These are phyloP conservation scores for Mycena kentingensis DNA, from an alignment of 768 basidiomycete species.

Conservation along the genomic window DNA sequence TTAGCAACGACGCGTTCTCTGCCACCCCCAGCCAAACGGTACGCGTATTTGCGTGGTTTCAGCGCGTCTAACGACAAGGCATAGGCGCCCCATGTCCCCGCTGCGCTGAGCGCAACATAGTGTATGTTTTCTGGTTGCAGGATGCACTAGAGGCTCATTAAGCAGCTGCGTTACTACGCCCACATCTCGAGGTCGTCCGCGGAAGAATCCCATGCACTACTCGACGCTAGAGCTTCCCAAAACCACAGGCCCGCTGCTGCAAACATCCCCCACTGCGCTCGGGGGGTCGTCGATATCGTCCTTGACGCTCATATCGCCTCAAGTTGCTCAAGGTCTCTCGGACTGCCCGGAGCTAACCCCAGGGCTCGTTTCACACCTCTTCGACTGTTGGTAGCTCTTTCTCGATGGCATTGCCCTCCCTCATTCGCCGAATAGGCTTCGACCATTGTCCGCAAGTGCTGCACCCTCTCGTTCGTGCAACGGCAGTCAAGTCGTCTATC, in stretches of 20 bases:
- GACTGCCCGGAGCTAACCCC: constrained; percentile 8
- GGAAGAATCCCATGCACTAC: background rate
- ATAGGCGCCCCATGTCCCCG: background rate
- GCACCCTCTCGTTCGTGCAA: constrained; percentile 2
- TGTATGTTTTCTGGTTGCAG: background rate
- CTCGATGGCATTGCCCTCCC: background rate
- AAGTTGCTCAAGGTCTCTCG: background rate
- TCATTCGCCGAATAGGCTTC: background rate
- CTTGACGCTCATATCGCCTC: no score
- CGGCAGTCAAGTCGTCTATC: background rate
- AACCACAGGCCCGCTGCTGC: no score
- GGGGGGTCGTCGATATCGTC: no score
- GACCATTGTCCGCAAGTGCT: background rate
- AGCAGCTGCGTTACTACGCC: background rate
- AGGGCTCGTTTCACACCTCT: constrained; percentile 4
- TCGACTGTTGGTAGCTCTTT: constrained; percentile 6
- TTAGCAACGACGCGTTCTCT: background rate
- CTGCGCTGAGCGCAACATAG: background rate
- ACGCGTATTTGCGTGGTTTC: background rate
- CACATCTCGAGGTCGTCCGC: background rate
- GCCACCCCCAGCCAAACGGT: background rate
- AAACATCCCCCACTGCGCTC: no score
- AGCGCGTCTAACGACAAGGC: background rate
- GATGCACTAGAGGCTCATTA: no score
- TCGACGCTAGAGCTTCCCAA: no score